Evolutionary conservation across 805 yeast genomes (phyloP), one percentile per base, ranked within the genome.

Genomic region (Candida michaelii): DNA sequence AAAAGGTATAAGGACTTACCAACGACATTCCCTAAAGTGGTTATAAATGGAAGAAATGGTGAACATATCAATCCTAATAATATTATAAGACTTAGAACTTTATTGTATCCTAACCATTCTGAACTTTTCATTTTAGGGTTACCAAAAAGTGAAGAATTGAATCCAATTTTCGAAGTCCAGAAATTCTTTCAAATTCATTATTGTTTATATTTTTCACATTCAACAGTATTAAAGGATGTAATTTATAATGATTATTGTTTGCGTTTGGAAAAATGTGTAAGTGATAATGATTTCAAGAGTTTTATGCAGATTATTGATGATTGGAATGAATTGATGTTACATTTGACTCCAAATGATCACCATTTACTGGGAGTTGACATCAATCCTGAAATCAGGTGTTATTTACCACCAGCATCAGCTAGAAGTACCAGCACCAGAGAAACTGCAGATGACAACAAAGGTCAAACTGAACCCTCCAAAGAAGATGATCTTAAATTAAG

Each of bases 161-260:
- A 82, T 53, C 87, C 89, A 4, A 63, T 81, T 35, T 74, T 69
- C 38, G 91, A 85, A 51, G 70, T 84, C 41, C 83, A 80, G 4
- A 67, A 63, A 44, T 49, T 69, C 4, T 63, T 71, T 42, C 69
- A 66, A 57, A 62, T 69, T 12, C 74, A 69, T 44, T 65, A 60
- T 40, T 56, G 69, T 3, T 53, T 71, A 9, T 71, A 63, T 48
- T 71, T 71, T 43, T 67, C 72, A 1, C 69, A 68, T 39, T 67
- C 73, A 1, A 53, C 46, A 6, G 48, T 38, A 5, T 38, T 71
- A 17, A 62, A 55, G 38, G 50, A 58, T n/a, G 51, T 66, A 5
- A 63, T 71, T 9, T 50, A 50, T 17, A 47, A 60, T 4, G 67
- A 68, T 16, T 70, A 63, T 42, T 66, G 71, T 49, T 50, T 53